Conservation (phyloP, 257 asterid species). For the Voacanga thouarsii region DNA sequence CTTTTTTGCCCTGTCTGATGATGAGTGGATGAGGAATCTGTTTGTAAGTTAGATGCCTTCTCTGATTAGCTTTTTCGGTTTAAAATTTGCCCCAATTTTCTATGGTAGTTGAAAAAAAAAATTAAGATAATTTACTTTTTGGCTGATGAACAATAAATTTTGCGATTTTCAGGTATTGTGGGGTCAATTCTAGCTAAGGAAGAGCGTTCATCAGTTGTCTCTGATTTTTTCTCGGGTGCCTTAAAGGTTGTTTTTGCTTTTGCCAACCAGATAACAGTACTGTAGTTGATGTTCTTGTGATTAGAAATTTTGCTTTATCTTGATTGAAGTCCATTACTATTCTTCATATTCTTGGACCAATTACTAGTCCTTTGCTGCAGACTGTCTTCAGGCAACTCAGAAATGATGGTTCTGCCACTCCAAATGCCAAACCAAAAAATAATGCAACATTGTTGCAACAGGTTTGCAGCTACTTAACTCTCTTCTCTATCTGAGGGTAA, state of each 20-base stretch:
- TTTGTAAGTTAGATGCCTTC: background rate
- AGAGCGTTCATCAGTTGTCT: conserved; percentile 49
- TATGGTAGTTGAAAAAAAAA: background rate
- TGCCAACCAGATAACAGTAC: conserved; percentile 1
- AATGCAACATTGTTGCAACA: conserved; percentile 67
- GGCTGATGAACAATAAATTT: conserved; percentile 12
- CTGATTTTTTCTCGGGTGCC: conserved; percentile 69
- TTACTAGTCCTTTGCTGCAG: conserved; percentile 38
- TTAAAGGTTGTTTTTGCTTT: conserved; percentile 51
- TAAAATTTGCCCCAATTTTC: background rate
- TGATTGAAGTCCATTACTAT: conserved; percentile 4
- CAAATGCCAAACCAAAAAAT: conserved; percentile 55
- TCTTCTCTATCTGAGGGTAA: background rate
- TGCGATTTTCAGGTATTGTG: conserved; percentile 54
- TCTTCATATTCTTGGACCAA: background rate
- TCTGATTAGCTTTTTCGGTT: background rate
- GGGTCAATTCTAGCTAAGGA: conserved; percentile 82
- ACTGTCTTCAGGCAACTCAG: conserved; percentile 44
- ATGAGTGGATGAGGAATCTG: background rate
- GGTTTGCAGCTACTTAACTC: conserved; percentile 36
- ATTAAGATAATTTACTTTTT: background rate
- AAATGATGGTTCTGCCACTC: conserved; percentile 49
- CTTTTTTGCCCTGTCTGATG: background rate
- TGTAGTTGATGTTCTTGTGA: conserved; percentile 6
- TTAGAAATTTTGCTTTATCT: conserved; percentile 14